Evolutionary conservation across 2,329 filamentous ascomycete genomes (phyloP), one percentile per base, ranked within the genome.

Genomic region (Cryphonectria carpinicola): DNA sequence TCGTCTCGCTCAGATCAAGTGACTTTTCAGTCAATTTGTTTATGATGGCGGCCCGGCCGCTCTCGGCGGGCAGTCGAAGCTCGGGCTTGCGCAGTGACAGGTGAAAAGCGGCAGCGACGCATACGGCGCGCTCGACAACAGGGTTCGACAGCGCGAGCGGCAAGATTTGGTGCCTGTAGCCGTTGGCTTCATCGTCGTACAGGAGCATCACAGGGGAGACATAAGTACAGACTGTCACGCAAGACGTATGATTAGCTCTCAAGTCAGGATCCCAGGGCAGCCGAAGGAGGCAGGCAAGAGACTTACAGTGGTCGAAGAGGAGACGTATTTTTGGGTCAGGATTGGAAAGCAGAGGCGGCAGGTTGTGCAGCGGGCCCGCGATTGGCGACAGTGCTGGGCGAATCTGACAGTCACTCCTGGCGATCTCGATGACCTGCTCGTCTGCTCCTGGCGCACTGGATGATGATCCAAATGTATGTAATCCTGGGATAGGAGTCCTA

Each of bases 201-300:
- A 72, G 65, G 43, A 72, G 64, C 71, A 72, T 72, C 10, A 72
- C 71, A 0, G 71, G 71, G 4, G 71, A 72, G 37, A 72, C 71
- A 49, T 72, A 39, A n/a, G 65, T 58, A 4, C 54, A 62, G 61
- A 72, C 71, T 72, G 32, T 37, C 1, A 7, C 17, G 32, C 32
- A 49, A 3, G 3, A 1, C 6, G 1, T 19, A 17, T 49, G 22
- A 10, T 70, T 14, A 70, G 61, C 1, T 13, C 19, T n/a, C 37
- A 22, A 7, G n/a, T n/a, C 19, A 17, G 19, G 14, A n/a, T 5
- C 19, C 3, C n/a, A 58, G 19, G 8, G 19, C 2, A 13, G 14
- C 1, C 5, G 14, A 4, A 22, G 28, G 25, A 49, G 19, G 22
- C 7, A 49, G 22, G 46, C 43, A 22, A 7, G 19, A 22, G 49